Base-by-base conservation (phyloP, 2,329 filamentous ascomycete genomes). In the Cladosporium sp. region DNA sequence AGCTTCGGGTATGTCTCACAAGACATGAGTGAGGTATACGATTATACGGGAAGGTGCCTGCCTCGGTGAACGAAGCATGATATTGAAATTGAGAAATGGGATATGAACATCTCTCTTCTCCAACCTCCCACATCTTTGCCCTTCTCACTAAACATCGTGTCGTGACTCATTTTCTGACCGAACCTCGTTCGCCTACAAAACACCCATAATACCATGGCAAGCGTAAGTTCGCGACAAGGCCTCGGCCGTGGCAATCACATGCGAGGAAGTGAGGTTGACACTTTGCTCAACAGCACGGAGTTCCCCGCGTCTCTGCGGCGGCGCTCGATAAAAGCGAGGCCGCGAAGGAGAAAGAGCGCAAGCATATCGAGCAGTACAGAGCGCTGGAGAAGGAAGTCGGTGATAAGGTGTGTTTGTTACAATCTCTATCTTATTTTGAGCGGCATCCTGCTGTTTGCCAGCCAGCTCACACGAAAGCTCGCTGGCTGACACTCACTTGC, bases 361-460 rank as follows among this genome's bases (percentile, higher is more conserved):
- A 87, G 71, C 90, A 90, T 78, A 96, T 97, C 74, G 81, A 84
- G 66, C 86, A 88, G 69, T 97, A 97, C 79, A 88, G 87, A 71
- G 80, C 85, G 12, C 82, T 97, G 52, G 91, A 93, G 69, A 82
- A 85, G 63, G 80, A 87, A 64, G 86, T 96, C 44, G 87, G 87
- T 64, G 75, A 82, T n/a, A 88, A 89, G 81, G 90, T 92, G 28
- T 12, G 65, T 24, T 47, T 44, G 18, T 44, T 44, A 18, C 47
- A 4, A 11, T 21, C 47, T 32, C 12, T 88, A 90, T 72, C 87
- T 92, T 75, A 32, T 87, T 91, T 75, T 86, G 86, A 65, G 83
- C 87, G 8, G 21, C 12, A 24, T 47, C 41, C 8, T 47, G 10
- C 41, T 21, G 41, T 47, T 10, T 47, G 41, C 41, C 21, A 24